Conservation (phyloP, 2,329 filamentous ascomycete species). For the Colletotrichum theobromicola region DNA sequence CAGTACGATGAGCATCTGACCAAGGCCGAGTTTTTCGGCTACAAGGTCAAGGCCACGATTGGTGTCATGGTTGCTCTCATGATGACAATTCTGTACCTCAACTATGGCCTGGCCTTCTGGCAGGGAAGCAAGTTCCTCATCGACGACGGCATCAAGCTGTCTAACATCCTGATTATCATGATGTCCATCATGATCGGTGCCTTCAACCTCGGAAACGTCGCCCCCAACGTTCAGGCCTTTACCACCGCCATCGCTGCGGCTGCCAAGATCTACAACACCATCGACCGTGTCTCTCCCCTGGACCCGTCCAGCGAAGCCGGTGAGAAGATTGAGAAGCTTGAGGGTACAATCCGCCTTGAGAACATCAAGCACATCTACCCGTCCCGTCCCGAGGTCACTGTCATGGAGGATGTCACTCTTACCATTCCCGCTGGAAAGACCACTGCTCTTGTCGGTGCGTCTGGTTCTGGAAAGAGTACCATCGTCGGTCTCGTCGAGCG, state of each 20-base stretch:
- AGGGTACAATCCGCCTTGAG: constrained; percentile 81
- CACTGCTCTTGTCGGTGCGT: constrained; percentile 91
- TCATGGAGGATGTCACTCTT: constrained; percentile 85
- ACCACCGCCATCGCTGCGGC: constrained; percentile 83
- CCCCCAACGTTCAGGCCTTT: constrained; percentile 86
- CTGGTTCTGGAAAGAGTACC: constrained; percentile 93
- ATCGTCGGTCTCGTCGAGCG: constrained; percentile 92
- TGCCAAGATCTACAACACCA: constrained; percentile 91
- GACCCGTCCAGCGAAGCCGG: constrained; percentile 77
- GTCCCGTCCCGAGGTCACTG: constrained; percentile 85
- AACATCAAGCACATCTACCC: constrained; percentile 94
- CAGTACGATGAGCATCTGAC: constrained; percentile 81
- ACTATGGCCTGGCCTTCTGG: constrained; percentile 90
- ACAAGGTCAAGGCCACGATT: constrained; percentile 74
- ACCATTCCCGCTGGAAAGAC: constrained; percentile 87
- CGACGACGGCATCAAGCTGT: constrained; percentile 67
- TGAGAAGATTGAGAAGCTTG: constrained; percentile 72
- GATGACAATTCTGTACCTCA: constrained; percentile 85
- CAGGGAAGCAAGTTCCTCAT: constrained; percentile 80
- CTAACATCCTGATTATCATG: constrained; percentile 81
- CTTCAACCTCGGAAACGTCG: constrained; percentile 87
- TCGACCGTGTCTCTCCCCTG: constrained; percentile 85
- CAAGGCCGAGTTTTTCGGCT: constrained; percentile 77
- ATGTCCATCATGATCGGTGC: constrained; percentile 93
- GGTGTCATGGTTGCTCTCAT: constrained; percentile 83